phyloP scores from a whole-genome alignment of 805 yeast species.

The Candida nanaspora region DNA sequence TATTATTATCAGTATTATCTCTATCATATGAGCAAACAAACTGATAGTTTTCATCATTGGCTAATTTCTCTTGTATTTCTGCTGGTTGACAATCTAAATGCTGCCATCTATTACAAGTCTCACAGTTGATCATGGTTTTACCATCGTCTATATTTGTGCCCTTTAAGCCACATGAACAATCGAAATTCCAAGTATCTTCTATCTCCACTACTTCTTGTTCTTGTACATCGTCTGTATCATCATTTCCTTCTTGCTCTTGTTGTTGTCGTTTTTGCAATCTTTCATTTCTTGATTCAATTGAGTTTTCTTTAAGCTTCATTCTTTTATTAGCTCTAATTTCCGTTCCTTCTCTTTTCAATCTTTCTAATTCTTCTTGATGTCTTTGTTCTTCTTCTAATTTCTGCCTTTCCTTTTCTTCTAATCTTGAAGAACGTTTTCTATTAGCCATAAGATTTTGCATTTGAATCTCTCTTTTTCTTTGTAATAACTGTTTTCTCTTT shows the following conservation, averaged over 20 bases:
- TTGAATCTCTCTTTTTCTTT: conserved; percentile 55
- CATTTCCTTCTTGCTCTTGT: no score
- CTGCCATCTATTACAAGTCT: conserved; percentile 31
- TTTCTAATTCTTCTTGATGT: conserved; percentile 37
- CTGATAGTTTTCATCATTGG: conserved; percentile 21
- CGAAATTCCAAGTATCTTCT: conserved; percentile 27
- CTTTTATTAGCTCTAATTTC: conserved; percentile 37
- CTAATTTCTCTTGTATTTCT: conserved; percentile 22
- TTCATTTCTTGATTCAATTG: conserved; percentile 30
- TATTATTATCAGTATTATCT: not conserved
- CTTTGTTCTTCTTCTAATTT: conserved; percentile 46
- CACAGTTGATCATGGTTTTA: conserved; percentile 26
- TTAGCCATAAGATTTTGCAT: conserved; percentile 57
- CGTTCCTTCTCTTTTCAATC: conserved; percentile 36
- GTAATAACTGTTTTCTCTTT: conserved; percentile 45
- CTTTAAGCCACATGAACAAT: conserved; percentile 30
- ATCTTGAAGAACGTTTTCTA: conserved; percentile 67
- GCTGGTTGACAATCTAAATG: conserved; percentile 28
- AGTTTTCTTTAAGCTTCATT: conserved; percentile 26
- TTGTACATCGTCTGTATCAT: no score
- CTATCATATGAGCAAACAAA: conserved; percentile 12
- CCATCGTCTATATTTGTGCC: conserved; percentile 34
- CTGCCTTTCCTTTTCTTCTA: conserved; percentile 54
- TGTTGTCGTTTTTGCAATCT: conserved; percentile 14
- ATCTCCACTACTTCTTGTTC: not conserved